Evolutionary conservation across 257 asterid genomes (phyloP), one percentile per base, ranked within the genome.

Genomic region (Lithospermum erythrorhizon): DNA sequence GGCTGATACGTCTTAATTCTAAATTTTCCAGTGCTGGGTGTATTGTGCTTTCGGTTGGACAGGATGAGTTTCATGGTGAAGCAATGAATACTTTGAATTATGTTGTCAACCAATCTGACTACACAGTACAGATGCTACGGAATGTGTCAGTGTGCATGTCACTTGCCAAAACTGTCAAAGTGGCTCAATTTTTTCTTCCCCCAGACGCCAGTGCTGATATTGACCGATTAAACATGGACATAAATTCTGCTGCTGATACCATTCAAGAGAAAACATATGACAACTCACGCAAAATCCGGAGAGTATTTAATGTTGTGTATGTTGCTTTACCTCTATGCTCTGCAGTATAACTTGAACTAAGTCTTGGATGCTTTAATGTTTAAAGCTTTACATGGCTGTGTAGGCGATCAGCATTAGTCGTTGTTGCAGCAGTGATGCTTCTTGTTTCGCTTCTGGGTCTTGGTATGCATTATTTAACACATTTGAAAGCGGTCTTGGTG

Each of bases 41-140:
- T 62, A 82, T 89, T 79, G 76, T 93, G 49, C 95, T 93, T 61
- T 89, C 97, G 4, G 89, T 93, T 20, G 99, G 99, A 61, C 97
- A 93, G 74, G 85, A 67, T 66, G 63, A 81, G 53, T 89, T 93
- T 71, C 96, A 86, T 21, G 82, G 73, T 19, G 97, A 93, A 79
- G 86, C 95, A 59, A 54, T 84, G 72, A 68, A 66, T 54, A 93
- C 99, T 20, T 82, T 89, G 66, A 75, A 78, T 17, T 93, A 76
- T 57, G 99, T 93, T 5, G 97, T 93, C 23, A 89, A 93, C 72
- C 97, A 93, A 67, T 93, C 99, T 8, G 95, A 89, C 69, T 93
- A 78, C 81, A 84, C 94, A 2, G 97, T 86, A 55, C 84, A 84
- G 67, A 93, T 86, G 15, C 87, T 93, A 55, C 79, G 91, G 67